Conservation (phyloP, 1,284 basidiomycete genomes). For the Tilletiopsis washingtonensis region DNA sequence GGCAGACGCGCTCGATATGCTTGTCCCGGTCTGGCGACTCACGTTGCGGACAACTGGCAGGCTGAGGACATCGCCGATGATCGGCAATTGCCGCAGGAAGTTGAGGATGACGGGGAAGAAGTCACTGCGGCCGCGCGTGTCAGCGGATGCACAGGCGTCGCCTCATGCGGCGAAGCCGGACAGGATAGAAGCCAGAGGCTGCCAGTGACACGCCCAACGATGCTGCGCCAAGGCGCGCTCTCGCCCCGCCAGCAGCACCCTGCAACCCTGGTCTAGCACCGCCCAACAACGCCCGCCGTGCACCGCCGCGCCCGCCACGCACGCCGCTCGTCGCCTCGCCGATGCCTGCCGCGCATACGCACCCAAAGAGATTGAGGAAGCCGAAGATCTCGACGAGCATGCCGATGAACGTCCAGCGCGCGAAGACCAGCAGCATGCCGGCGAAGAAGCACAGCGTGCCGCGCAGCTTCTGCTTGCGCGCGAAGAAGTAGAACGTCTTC, state of each 20-base stretch:
- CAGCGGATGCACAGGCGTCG: too few relatives aligned
- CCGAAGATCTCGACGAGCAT: slow-evolving; percentile 87
- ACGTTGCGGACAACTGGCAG: slow-evolving; percentile 57
- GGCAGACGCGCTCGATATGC: background rate
- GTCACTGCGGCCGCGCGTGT: slow-evolving; percentile 75
- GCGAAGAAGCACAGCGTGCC: slow-evolving; percentile 56
- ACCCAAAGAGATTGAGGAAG: slow-evolving; percentile 88
- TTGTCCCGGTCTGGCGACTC: slow-evolving; percentile 14
- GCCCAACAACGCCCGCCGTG: too few relatives aligned
- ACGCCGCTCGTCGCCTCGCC: background rate
- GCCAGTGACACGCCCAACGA: background rate
- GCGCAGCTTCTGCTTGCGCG: slow-evolving; percentile 85
- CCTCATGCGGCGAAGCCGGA: too few relatives aligned
- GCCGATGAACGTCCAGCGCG: slow-evolving; percentile 87
- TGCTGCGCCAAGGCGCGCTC: too few relatives aligned
- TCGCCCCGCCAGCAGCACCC: too few relatives aligned
- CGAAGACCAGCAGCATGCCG: slow-evolving; percentile 57
- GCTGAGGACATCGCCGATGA: slow-evolving; percentile 77
- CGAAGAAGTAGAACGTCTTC: slow-evolving; percentile 98
- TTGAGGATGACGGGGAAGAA: slow-evolving; percentile 98
- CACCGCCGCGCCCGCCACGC: too few relatives aligned
- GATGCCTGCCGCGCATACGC: slow-evolving; percentile 45
- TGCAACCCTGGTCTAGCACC: too few relatives aligned
- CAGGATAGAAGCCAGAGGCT: too few relatives aligned
- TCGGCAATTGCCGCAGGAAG: slow-evolving; percentile 86